Evolutionary conservation across 768 basidiomycete species (phyloP), one percentile per base, ranked within the genome.

Genomic region (Podaxis sp.): DNA sequence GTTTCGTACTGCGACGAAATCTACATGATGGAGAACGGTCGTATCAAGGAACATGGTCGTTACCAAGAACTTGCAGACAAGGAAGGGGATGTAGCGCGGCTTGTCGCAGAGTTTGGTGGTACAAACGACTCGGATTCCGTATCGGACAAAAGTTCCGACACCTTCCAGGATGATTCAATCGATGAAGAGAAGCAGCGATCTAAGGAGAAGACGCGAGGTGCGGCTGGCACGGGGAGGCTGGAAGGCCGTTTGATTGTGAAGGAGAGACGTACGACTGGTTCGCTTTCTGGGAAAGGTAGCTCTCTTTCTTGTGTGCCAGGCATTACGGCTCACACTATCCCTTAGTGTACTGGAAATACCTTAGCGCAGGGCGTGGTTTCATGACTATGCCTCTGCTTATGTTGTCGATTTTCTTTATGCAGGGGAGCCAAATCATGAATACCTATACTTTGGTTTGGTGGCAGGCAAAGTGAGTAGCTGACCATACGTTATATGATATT

Each of bases 1-100:
- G 79, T 96, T 12, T 87, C 90, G 0, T 76, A 88, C 58, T 90
- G 90, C 52, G 92, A 95, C 74, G 89, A 90, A 69, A 88, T 96
- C 67, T 86, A 87, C 72, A 86, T 86, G 26, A 72, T 96, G 61
- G 80, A 82, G 28, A 84, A 90, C 63, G 93, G 94, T 10, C 78
- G 75, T 36, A 84, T 96, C 64, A 80, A 82, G 12, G 93, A 95
- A 73, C 84, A 81, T 22, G 93, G 93, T 3, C 83, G 85, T 0
- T 89, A 83, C 67, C 67, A 75, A 7, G 76, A 87, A 37, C 78
- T 90, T 15, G 73, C 87, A 38, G 66, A 70, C 8, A 70, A 72
- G 3, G 72, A 80, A 28, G 86, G 85, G 4, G 80, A 83, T 38
- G 88, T 90, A 66, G 79, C 84, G 3, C 76, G 80, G 26, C 78